Evolutionary conservation across 148 eudicot species (phyloP), one percentile per base, ranked within the genome.

Genomic region (Nepenthes gracilis): DNA sequence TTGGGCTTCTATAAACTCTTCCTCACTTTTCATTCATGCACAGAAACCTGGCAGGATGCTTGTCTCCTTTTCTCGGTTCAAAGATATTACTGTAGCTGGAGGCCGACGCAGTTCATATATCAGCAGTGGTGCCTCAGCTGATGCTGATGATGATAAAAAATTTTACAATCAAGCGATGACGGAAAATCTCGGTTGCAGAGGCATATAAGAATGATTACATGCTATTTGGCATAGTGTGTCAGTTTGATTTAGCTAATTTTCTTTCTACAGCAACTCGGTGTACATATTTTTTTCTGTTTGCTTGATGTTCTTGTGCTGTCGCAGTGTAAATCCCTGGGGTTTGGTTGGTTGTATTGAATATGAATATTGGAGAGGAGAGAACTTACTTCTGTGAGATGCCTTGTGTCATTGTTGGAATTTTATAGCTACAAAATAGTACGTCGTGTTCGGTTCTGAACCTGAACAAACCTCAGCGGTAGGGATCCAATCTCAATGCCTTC

Each of bases 1-100:
- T 5, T 43, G 23, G 10, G 12, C 12, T 11, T 2, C 38, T 48
- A 23, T 7, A 52, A 23, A 52, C 54, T 40, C 47, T 55, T 43
- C 23, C 59, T 12, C 14, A 33, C 2, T 33, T 40, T 2, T 34
- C 13, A 33, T 49, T 23, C 6, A 37, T 66, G 37, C 23, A 52
- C 77, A 74, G 77, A 74, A 74, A 74, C 61, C 77, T 0, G 73
- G 62, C 48, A 74, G 60, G 63, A 56, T 69, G 5, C 5, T 52
- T 14, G 32, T 14, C 55, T 32, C 55, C 11, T 57, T 74, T 10
- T 64, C 73, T 59, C 77, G 77, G 38, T 63, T 74, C 66, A 74
- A 74, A 56, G 77, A 74, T 23, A 62, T 69, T 59, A 56, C 68
- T 10, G 62, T 74, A 35, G 77, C 70, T 36, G 77, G 77, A 40